A percentile compares a stretch with the other conserved stretches of the same genome.
These are phyloP conservation scores for Bruguiera sexangula DNA, from an alignment of 345 rosid species.

Conservation along the genomic window DNA sequence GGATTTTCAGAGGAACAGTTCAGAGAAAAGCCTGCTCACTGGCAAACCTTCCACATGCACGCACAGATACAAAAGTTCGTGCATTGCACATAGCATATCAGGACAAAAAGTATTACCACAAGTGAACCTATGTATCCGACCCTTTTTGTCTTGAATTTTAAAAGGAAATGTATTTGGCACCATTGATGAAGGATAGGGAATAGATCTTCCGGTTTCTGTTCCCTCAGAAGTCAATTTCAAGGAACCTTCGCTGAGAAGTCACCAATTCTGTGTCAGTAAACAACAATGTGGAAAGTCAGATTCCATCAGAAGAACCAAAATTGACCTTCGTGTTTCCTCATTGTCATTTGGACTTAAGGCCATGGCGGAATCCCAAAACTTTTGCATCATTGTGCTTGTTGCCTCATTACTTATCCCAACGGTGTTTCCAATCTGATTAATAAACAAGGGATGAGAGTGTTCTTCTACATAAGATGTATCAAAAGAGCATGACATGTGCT, in stretches of 20 bases:
- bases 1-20: too few relatives aligned
- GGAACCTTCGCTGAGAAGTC: slow-evolving; percentile 72
- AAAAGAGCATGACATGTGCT: not conserved
- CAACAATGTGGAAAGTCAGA: slow-evolving; percentile 9
- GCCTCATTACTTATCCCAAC: slow-evolving; percentile 71
- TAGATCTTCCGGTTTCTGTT: slow-evolving; percentile 64
- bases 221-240: slow-evolving; percentile 72
- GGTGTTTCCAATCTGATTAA: slow-evolving; percentile 68
- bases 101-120: slow-evolving; percentile 53
- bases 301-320: slow-evolving; percentile 7
- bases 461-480: not conserved
- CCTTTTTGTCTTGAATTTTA: slow-evolving; percentile 78
- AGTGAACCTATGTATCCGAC: slow-evolving; percentile 88
- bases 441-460: not conserved
- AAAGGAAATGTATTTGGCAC: slow-evolving; percentile 53
- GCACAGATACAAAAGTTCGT: too few relatives aligned
- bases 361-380: slow-evolving; percentile 99
- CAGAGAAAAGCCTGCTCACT: too few relatives aligned
- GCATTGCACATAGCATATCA: not conserved
- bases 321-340: slow-evolving; percentile 76
- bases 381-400: slow-evolving; percentile 84
- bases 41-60: too few relatives aligned
- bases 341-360: slow-evolving; percentile 70
- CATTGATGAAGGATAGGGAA: slow-evolving; percentile 42
- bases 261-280: slow-evolving; percentile 19